phyloP scores from a whole-genome alignment of 768 basidiomycete species.

The Paxillus involutus region DNA sequence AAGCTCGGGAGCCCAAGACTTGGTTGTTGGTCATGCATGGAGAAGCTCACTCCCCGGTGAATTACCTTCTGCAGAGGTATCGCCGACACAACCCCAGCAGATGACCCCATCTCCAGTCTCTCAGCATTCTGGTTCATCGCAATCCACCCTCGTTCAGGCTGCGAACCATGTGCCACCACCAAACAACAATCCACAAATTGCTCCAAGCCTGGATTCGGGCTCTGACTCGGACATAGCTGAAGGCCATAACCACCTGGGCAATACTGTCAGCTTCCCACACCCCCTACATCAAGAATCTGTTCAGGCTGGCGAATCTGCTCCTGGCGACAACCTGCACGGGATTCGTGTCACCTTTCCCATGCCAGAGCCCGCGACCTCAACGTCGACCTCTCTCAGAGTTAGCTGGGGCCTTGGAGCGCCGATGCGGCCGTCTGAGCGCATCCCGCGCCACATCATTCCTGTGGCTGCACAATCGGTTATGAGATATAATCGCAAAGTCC shows the following conservation, averaged over 20 bases:
- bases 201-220: not conserved
- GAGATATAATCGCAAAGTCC: slow-evolving; percentile 4
- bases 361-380: not conserved
- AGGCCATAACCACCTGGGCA: not conserved
- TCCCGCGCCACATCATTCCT: not conserved
- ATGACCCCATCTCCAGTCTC: not conserved
- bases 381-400: not conserved
- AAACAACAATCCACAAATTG: not conserved
- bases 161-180: not conserved
- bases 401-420: not conserved
- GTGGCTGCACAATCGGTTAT: not conserved
- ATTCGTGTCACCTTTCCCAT: not conserved
- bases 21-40: not conserved
- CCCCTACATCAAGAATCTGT: not conserved
- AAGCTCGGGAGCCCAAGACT: not conserved
- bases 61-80: not conserved
- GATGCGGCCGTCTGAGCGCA: not conserved
- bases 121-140: not conserved
- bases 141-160: not conserved
- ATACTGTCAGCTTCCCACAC: not conserved
- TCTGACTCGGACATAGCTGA: not conserved
- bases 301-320: not conserved
- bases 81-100: not conserved
- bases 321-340: not conserved
- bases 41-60: not conserved